Evolutionary conservation across 83 land plant species (phyloP), one percentile per base, ranked within the genome.

Genomic region (Picea abies): DNA sequence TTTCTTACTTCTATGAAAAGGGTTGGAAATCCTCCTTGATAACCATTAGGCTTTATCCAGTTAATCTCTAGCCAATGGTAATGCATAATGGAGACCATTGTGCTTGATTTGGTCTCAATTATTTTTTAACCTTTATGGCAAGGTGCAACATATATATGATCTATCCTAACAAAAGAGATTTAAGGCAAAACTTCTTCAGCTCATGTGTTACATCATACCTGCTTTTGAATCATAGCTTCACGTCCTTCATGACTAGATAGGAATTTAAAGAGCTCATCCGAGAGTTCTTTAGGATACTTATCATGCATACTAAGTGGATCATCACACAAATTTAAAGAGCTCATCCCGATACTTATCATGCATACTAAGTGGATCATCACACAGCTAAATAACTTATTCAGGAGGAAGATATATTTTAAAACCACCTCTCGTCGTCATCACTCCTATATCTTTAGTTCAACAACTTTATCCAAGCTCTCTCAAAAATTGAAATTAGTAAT

Each of bases 301-400:
- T 80, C 85, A 63, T 82, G 82, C 17, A 81, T 83, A 79, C 84
- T 83, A 35, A 88, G 69, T 63, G 83, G 84, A 82, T 92, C 90
- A 26, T 88, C 89, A 67, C 91, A 90, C 22, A 84, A 76, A n/a
- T 52, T 81, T 82, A 22, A 85, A 85, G n/a, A 92, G 83, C 52
- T 37, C 75, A 75, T 87, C 86, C 87, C 88, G 85, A 73, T 88
- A 84, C 44, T 83, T 88, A 64, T 80, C 85, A 64, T 82, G 83
- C 19, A 81, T 83, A 80, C 84, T 83, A 35, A 88, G 60, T 63
- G 83, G 84, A 82, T 92, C 90, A 29, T 88, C 89, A 73, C 91
- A 90, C 22, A 84, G 79, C 94, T 92, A 92, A 14, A 92, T 19
- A 62, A 58, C 86, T 23, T 86, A 87, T 75, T 83, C 86, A 69